Evolutionary conservation across 176 grass and related monocot species (phyloP).

Genomic region (Paspalum notatum): DNA sequence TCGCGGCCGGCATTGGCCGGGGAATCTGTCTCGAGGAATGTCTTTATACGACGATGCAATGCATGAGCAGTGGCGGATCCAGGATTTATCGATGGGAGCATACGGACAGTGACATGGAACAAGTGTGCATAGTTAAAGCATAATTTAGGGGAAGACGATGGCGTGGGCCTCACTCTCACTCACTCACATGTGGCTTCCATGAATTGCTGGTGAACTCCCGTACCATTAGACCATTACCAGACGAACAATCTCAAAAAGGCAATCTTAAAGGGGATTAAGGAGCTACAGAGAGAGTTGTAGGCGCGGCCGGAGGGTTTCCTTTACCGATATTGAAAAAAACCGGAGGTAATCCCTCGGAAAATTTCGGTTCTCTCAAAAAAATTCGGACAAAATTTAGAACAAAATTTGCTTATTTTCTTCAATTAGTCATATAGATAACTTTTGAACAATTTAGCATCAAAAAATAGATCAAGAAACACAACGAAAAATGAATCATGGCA

Average conservation of each 20-base stretch:
- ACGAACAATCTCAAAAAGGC: not conserved
- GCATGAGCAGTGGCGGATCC: not conserved
- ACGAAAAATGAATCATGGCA: no score
- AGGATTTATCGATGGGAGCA: not conserved
- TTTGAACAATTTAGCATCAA: no score
- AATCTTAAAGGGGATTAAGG: not conserved
- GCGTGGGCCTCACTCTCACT: not conserved
- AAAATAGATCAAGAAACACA: no score
- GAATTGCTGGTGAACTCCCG: not conserved
- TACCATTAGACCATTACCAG: not conserved
- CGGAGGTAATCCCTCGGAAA: no score
- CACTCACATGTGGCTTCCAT: not conserved
- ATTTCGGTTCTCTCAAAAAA: no score
- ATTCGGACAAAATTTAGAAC: no score
- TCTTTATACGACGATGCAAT: not conserved
- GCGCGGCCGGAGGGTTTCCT: not conserved
- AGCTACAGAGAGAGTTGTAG: not conserved
- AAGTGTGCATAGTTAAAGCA: not conserved
- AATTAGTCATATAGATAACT: no score
- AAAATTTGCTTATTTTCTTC: no score
- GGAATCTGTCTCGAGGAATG: conserved; percentile 1
- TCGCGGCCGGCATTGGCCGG: not conserved
- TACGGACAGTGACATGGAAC: conserved; percentile 8
- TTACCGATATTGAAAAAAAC: no score
- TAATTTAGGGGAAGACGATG: not conserved